Conservation (phyloP, 108 stramenopile species). For the Pseudonitzschia delicatissima region DNA sequence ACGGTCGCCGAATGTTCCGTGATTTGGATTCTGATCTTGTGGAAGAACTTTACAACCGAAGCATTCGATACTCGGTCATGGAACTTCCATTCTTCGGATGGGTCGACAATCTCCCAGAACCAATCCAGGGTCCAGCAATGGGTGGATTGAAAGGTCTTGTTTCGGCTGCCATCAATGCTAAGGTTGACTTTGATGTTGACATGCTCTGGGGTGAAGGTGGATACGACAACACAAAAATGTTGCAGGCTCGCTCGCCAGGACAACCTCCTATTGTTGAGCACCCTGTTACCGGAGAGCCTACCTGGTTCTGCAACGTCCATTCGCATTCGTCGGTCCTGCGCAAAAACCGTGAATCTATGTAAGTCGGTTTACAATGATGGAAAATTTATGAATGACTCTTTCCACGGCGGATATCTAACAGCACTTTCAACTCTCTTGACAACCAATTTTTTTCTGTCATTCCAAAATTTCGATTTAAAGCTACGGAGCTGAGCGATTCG, state of each 20-base stretch:
- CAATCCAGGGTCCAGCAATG: constrained; percentile 60
- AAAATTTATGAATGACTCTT: too few relatives aligned
- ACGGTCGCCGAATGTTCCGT: constrained; percentile 78
- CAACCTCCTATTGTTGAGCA: constrained; percentile 87
- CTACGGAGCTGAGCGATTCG: constrained; percentile 87
- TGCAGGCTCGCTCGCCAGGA: constrained; percentile 81
- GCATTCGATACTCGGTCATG: constrained; percentile 87
- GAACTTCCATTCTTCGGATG: constrained; percentile 90
- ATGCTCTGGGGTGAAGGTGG: constrained; percentile 79
- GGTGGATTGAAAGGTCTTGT: constrained; percentile 60
- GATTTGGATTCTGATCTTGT: constrained; percentile 70
- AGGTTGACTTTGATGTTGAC: constrained; percentile 88
- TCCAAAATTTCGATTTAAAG: constrained; percentile 18
- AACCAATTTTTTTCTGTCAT: neutral
- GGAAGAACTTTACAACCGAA: constrained; percentile 69
- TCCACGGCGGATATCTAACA: too few relatives aligned
- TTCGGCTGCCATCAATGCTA: constrained; percentile 81
- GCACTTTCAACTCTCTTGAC: too few relatives aligned
- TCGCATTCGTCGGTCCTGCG: constrained; percentile 81
- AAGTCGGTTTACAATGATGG: constrained; percentile 31
- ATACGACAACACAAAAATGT: constrained; percentile 82
- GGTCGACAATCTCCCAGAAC: constrained; percentile 70
- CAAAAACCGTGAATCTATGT: constrained; percentile 78
- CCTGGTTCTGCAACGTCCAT: constrained; percentile 93
- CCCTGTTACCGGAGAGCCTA: constrained; percentile 83